Evolutionary conservation across 352 stramenopile species (phyloP).

Genomic region (Pythium chondricola): DNA sequence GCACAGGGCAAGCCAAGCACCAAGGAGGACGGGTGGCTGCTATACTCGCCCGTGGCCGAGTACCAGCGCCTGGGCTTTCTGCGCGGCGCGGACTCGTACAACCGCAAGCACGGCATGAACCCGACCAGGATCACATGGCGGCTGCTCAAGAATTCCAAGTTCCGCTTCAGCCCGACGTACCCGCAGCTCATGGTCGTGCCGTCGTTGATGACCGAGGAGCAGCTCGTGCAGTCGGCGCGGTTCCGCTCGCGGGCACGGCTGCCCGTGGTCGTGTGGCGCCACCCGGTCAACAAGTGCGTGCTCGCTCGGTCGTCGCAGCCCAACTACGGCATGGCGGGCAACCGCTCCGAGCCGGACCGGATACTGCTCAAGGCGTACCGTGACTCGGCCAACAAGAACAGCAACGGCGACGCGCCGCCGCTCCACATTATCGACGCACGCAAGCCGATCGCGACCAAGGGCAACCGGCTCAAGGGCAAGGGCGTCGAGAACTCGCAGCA

Average conservation of each 20-base stretch:
- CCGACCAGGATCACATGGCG: conserved; percentile 62
- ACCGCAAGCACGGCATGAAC: conserved; percentile 16
- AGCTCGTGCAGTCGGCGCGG: conserved; percentile 79
- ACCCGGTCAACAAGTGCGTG: conserved; percentile 87
- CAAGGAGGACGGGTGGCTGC: conserved; percentile 76
- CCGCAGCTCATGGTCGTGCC: conserved; percentile 94
- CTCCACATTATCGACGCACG: conserved; percentile 84
- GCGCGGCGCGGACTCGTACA: conserved; percentile 24
- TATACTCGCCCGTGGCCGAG: conserved; percentile 77
- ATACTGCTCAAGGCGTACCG: conserved; percentile 82
- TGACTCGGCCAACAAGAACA: conserved; percentile 79
- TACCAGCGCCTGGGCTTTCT: conserved; percentile 83
- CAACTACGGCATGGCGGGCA: conserved; percentile 95
- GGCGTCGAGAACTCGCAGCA: conserved; percentile 95
- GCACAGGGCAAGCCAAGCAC: conserved; percentile 18
- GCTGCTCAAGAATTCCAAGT: conserved; percentile 87
- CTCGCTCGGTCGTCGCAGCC: conserved; percentile 94
- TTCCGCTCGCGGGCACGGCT: conserved; percentile 93
- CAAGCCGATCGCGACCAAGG: conserved; percentile 75
- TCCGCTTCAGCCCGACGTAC: conserved; percentile 92
- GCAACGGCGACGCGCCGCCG: conserved; percentile 52
- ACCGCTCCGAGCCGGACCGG: conserved; percentile 91
- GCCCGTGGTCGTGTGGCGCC: conserved; percentile 90
- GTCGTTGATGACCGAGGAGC: conserved; percentile 89
- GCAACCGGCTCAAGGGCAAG: conserved; percentile 81